phyloP scores from a whole-genome alignment of 805 yeast genomes.

The Wickerhamomyces alni region DNA sequence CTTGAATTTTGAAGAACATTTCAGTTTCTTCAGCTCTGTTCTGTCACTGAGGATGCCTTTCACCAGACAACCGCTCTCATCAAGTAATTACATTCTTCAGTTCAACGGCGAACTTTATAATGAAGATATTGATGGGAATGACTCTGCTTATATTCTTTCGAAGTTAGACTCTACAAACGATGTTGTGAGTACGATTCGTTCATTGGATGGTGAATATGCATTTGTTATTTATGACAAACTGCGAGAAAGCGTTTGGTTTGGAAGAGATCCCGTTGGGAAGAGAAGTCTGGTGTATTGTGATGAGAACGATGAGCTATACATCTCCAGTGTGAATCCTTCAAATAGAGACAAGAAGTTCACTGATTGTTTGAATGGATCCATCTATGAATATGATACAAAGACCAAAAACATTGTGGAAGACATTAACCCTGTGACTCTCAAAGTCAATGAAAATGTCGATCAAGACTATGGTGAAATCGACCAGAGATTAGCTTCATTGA shows the following conservation, averaged over 20 bases:
- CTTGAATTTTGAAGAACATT: conserved; percentile 17
- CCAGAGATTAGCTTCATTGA: conserved; percentile 17
- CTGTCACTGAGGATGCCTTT: conserved; percentile 77
- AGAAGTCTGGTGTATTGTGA: conserved; percentile 57
- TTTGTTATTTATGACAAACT: conserved; percentile 41
- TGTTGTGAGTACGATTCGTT: conserved; percentile 34
- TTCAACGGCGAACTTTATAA: conserved; percentile 92
- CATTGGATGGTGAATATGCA: conserved; percentile 81
- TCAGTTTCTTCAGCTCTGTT: conserved; percentile 45
- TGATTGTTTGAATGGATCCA: conserved; percentile 52
- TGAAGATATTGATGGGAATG: conserved; percentile 50
- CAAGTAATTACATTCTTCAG: conserved; percentile 45
- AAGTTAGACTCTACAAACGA: conserved; percentile 24
- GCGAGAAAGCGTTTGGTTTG: conserved; percentile 52
- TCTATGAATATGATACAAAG: conserved; percentile 37
- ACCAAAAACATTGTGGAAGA: conserved; percentile 14
- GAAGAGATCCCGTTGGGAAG: conserved; percentile 79
- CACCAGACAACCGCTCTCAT: conserved; percentile 61
- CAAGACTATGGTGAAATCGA: conserved; percentile 6
- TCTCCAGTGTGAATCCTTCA: conserved; percentile 44
- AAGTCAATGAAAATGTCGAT: conserved; percentile 21
- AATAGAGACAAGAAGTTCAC: conserved; percentile 26
- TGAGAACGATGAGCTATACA: conserved; percentile 29
- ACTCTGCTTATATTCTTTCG: conserved; percentile 49
- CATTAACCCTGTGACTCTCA: conserved; percentile 7